phyloP scores from a whole-genome alignment of 495 filamentous ascomycete species.

The Neohortaea acidophila region DNA sequence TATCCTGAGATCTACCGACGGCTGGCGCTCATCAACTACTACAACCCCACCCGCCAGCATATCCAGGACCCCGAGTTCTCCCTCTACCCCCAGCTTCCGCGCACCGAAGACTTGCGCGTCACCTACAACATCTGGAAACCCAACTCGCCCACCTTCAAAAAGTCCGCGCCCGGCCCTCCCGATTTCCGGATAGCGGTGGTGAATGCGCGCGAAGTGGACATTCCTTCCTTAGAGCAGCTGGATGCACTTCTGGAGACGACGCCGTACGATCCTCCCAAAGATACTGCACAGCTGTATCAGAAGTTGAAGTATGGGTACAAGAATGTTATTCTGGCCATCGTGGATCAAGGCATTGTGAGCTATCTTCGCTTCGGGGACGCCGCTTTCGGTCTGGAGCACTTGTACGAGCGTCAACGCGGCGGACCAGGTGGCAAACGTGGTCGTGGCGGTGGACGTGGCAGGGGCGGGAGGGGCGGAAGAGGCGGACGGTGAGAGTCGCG shows the following conservation, averaged over 20 bases:
- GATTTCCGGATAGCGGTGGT: slow-evolving; percentile 74
- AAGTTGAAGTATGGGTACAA: slow-evolving; percentile 65
- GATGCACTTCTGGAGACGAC: slow-evolving; percentile 50
- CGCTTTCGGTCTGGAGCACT: slow-evolving; percentile 54
- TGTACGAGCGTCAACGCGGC: slow-evolving; percentile 40
- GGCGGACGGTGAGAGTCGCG: neutral
- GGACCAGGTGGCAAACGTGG: slow-evolving; percentile 22
- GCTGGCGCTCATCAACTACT: slow-evolving; percentile 56
- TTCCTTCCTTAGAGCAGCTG: slow-evolving; percentile 61
- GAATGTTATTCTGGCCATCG: slow-evolving; percentile 71
- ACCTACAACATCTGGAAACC: slow-evolving; percentile 72
- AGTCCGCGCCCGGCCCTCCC: slow-evolving; percentile 55
- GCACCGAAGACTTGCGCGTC: slow-evolving; percentile 57
- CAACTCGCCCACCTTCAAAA: slow-evolving; percentile 46
- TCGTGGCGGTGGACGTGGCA: slow-evolving; percentile 19
- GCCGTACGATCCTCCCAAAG: slow-evolving; percentile 45
- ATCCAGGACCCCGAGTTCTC: slow-evolving; percentile 11
- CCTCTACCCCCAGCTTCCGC: too few species aligned
- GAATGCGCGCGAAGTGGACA: slow-evolving; percentile 49
- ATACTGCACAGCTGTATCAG: slow-evolving; percentile 18
- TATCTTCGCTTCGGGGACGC: slow-evolving; percentile 68
- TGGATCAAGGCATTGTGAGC: slow-evolving; percentile 79
- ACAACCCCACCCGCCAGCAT: slow-evolving; percentile 36
- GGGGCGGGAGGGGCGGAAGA: slow-evolving; percentile 9
- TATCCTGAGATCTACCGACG: slow-evolving; percentile 67